phyloP scores from a whole-genome alignment of 176 grass and related monocot species.

The Zizania latifolia region DNA sequence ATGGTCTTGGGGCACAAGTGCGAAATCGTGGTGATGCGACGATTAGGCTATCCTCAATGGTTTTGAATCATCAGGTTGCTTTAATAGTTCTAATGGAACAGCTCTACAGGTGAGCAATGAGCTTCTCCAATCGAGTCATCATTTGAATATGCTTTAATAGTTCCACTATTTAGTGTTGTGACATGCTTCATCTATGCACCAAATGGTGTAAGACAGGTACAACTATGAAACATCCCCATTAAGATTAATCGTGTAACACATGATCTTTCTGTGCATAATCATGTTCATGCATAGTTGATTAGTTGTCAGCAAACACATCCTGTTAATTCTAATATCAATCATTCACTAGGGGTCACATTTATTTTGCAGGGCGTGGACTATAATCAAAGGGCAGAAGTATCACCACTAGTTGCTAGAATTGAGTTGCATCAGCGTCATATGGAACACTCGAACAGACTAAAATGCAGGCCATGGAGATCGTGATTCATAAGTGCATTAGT shows the following conservation, averaged over 20 bases:
- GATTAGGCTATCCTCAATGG: constrained; percentile 74
- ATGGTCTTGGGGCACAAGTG: constrained; percentile 62
- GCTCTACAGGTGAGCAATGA: constrained; percentile 64
- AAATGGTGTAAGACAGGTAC: not conserved
- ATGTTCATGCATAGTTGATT: not conserved
- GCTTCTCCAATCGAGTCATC: not conserved
- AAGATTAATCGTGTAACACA: not conserved
- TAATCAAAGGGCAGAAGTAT: constrained; percentile 92
- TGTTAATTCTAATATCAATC: not conserved
- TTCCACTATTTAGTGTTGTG: not conserved
- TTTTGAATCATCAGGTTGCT: constrained; percentile 89
- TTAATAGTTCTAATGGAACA: constrained; percentile 91
- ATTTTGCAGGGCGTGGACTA: constrained; percentile 88
- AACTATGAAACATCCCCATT: not conserved
- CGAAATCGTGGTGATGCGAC: constrained; percentile 61
- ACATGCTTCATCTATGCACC: not conserved
- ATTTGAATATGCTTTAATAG: not conserved
- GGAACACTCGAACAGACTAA: not conserved
- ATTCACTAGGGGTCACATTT: not conserved
- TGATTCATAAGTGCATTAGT: not conserved
- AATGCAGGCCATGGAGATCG: not conserved
- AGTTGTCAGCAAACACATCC: not conserved
- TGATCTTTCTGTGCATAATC: not conserved
- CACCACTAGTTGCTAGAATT: constrained; percentile 74
- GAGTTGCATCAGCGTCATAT: not conserved